Percentiles rank a stretch among this genome's conserved stretches.
phyloP scores from a whole-genome alignment of 2,329 filamentous ascomycete species.

The Hymenoscyphus salicellus region DNA sequence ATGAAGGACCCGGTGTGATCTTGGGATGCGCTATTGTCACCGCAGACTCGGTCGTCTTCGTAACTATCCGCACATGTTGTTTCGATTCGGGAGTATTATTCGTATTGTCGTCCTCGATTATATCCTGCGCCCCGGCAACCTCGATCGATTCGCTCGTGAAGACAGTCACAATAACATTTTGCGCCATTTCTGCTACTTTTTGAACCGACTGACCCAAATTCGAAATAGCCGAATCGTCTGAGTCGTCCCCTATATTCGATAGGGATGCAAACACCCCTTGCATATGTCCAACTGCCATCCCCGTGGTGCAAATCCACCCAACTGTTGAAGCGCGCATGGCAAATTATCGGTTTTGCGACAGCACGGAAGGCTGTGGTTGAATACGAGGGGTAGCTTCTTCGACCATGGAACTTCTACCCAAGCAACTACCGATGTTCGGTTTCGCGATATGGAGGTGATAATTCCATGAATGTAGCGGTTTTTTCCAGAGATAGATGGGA shows the following conservation, averaged over 20 bases:
- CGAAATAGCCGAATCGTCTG: background rate
- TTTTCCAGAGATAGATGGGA: background rate
- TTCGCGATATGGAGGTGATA: conserved; percentile 7
- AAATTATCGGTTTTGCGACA: conserved; percentile 5
- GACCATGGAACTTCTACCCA: conserved; percentile 8
- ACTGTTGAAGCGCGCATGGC: conserved; percentile 16
- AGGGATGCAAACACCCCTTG: conserved; percentile 13
- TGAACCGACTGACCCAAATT: background rate
- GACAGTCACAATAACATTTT: conserved; percentile 12
- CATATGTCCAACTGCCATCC: conserved; percentile 15
- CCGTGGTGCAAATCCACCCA: conserved; percentile 17
- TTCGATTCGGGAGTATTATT: background rate
- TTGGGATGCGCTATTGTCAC: conserved; percentile 24
- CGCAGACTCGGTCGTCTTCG: conserved; percentile 8
- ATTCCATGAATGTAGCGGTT: conserved; percentile 21
- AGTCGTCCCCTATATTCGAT: background rate
- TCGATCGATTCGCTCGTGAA: conserved; percentile 4
- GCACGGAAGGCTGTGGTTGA: conserved; percentile 3
- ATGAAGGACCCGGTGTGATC: conserved; percentile 23
- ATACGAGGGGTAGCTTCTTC: conserved; percentile 5
- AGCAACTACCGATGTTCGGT: conserved; percentile 20
- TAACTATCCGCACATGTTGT: conserved; percentile 8
- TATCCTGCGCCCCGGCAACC: background rate
- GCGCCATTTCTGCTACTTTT: background rate
- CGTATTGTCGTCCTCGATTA: background rate